These are phyloP conservation scores for Stentor coeruleus DNA, from an alignment of 73 alveolate genomes.

Conservation along the genomic window DNA sequence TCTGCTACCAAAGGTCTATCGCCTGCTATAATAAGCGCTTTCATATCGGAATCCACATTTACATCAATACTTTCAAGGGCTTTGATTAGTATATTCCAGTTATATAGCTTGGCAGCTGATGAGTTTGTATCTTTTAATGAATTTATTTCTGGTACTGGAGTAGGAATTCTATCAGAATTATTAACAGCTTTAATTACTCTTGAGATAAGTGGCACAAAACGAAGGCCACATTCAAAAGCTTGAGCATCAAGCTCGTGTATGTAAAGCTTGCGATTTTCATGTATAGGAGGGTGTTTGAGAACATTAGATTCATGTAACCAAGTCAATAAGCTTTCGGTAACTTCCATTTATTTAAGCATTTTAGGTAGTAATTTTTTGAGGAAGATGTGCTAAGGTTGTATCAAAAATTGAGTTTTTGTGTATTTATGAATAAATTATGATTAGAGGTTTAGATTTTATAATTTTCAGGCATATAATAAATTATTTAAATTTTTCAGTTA, in stretches of 20 bases:
- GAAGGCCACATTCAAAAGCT: conserved; percentile 12
- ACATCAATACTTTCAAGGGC: conserved; percentile 35
- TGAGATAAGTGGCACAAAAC: conserved; percentile 11
- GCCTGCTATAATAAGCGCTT: conserved; percentile 55
- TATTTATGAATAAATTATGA: too few relatives aligned
- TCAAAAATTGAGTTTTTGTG: too few relatives aligned
- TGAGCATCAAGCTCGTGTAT: conserved; percentile 22
- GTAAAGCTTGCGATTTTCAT: background rate
- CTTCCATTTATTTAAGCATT: background rate
- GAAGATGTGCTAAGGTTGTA: too few relatives aligned
- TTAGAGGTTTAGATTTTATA: too few relatives aligned
- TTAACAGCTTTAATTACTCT: background rate
- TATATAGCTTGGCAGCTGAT: conserved; percentile 26
- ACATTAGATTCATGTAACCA: conserved; percentile 12
- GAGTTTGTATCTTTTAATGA: conserved; percentile 24
- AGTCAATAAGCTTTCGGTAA: background rate
- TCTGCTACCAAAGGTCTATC: conserved; percentile 37
- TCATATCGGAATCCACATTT: conserved; percentile 46
- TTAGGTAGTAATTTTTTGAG: background rate
- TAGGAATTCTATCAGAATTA: conserved; percentile 2
- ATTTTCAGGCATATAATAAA: too few relatives aligned
- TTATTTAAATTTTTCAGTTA: too few relatives aligned
- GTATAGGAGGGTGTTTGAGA: background rate
- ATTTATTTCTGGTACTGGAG: conserved; percentile 26
- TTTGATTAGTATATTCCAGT: conserved; percentile 15